These are phyloP conservation scores for Aspergillus sp. DNA, from an alignment of 2,329 filamentous ascomycete genomes.

Conservation along the genomic window DNA sequence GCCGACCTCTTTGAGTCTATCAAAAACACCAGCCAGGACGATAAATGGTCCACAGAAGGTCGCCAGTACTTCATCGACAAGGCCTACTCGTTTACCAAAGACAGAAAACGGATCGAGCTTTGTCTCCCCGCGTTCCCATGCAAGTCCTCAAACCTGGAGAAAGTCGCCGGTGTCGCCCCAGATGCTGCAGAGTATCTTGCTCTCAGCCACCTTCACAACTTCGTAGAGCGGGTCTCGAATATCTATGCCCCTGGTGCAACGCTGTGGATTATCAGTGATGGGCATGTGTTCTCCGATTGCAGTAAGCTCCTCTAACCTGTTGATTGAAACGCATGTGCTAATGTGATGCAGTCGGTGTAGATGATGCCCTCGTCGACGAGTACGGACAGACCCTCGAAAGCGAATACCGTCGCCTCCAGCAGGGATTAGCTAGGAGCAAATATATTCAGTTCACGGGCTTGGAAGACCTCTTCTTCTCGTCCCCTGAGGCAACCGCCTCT, in stretches of 20 bases:
- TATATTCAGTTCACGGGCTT: neutral
- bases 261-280: constrained; percentile 43
- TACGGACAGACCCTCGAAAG: neutral
- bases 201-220: constrained; percentile 29
- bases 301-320: constrained; percentile 24
- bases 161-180: constrained; percentile 33
- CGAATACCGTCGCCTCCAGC: neutral
- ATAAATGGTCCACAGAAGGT: neutral
- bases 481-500: neutral
- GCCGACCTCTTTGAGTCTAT: neutral
- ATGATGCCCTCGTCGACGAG: neutral
- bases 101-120: constrained; percentile 24
- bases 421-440: neutral
- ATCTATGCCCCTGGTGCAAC: constrained; percentile 36
- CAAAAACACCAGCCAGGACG: neutral
- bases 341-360: neutral
- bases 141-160: constrained; percentile 40
- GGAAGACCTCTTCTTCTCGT: neutral
- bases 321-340: constrained; percentile 14
- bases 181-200: constrained; percentile 39
- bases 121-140: constrained; percentile 43
- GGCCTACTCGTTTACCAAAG: constrained; percentile 15
- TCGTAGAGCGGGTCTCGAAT: constrained; percentile 28
- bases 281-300: constrained; percentile 45
- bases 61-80: neutral